Evolutionary conservation across 768 basidiomycete genomes (phyloP).

Genomic region (Lactarius sp.): DNA sequence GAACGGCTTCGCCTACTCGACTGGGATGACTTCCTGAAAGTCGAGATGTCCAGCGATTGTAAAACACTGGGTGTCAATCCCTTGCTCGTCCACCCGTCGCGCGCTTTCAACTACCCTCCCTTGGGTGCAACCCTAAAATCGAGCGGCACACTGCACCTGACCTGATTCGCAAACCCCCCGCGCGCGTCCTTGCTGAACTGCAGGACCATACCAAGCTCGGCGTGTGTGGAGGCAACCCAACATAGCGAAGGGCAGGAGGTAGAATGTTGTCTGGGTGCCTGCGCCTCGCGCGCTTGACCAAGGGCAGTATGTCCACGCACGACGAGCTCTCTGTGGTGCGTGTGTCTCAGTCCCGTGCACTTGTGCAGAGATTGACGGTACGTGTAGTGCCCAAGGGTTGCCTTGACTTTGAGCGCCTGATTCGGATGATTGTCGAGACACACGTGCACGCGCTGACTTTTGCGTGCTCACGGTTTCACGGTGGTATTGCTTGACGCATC

Average conservation of each 20-base stretch:
- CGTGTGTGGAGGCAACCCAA: constrained; percentile 56
- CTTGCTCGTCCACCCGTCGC: constrained; percentile 30
- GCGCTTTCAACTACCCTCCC: constrained; percentile 46
- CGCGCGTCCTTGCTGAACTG: constrained; percentile 53
- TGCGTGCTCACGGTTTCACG: too few relatives aligned
- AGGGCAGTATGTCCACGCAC: constrained; percentile 40
- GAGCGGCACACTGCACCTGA: constrained; percentile 54
- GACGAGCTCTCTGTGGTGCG: constrained; percentile 55
- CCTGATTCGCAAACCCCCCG: constrained; percentile 49
- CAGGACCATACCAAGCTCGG: constrained; percentile 58
- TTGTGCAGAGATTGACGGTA: neutral
- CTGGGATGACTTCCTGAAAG: constrained; percentile 52
- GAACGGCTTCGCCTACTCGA: constrained; percentile 75
- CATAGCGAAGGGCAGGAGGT: constrained; percentile 61
- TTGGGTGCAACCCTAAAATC: constrained; percentile 71
- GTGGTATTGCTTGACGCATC: too few relatives aligned
- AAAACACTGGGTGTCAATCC: constrained; percentile 50
- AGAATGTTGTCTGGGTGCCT: constrained; percentile 77
- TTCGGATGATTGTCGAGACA: constrained; percentile 55
- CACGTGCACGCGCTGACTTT: constrained; percentile 42
- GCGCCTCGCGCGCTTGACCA: constrained; percentile 55
- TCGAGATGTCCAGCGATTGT: constrained; percentile 53
- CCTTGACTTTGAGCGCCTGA: constrained; percentile 68
- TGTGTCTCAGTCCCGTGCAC: constrained; percentile 16
- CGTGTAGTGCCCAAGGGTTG: constrained; percentile 49